Evolutionary conservation across 2,329 filamentous ascomycete genomes (phyloP).

Genomic region (Fusarium denticulatum): DNA sequence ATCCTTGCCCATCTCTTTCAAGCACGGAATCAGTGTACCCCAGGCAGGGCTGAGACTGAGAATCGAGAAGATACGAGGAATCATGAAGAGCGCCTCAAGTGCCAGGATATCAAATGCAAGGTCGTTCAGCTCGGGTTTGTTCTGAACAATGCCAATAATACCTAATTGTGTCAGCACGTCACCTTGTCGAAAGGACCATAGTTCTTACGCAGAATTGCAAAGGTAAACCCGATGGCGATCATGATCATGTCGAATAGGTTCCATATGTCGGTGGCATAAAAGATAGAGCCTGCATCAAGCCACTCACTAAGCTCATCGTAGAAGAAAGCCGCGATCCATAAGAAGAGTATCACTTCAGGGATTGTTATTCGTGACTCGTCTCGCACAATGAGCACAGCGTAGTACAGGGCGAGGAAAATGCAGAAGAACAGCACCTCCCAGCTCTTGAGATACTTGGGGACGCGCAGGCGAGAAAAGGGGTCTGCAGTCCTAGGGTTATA

Average conservation of each 20-base stretch:
- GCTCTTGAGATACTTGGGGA: slow-evolving; percentile 84
- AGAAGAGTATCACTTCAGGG: slow-evolving; percentile 77
- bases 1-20: slow-evolving; percentile 95
- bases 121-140: slow-evolving; percentile 73
- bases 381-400: slow-evolving; percentile 82
- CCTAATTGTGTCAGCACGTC: slow-evolving; percentile 39
- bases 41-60: slow-evolving; percentile 90
- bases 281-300: slow-evolving; percentile 84
- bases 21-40: slow-evolving; percentile 86
- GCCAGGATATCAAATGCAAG: slow-evolving; percentile 89
- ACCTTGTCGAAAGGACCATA: background rate
- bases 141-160: slow-evolving; percentile 54
- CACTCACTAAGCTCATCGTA: slow-evolving; percentile 90
- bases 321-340: slow-evolving; percentile 88
- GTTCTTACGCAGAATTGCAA: slow-evolving; percentile 74
- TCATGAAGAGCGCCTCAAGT: slow-evolving; percentile 87
- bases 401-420: slow-evolving; percentile 82
- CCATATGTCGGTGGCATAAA: slow-evolving; percentile 87
- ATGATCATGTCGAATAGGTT: slow-evolving; percentile 79
- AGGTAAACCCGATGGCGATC: slow-evolving; percentile 76
- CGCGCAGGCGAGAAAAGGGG: slow-evolving; percentile 77
- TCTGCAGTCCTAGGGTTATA: slow-evolving; percentile 76
- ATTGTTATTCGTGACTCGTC: slow-evolving; percentile 72
- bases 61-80: slow-evolving; percentile 88
- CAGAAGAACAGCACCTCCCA: slow-evolving; percentile 87